Evolutionary conservation across 2,329 filamentous ascomycete genomes (phyloP), one percentile per base, ranked within the genome.

Genomic region (Phaeosphaeriaceae sp.): DNA sequence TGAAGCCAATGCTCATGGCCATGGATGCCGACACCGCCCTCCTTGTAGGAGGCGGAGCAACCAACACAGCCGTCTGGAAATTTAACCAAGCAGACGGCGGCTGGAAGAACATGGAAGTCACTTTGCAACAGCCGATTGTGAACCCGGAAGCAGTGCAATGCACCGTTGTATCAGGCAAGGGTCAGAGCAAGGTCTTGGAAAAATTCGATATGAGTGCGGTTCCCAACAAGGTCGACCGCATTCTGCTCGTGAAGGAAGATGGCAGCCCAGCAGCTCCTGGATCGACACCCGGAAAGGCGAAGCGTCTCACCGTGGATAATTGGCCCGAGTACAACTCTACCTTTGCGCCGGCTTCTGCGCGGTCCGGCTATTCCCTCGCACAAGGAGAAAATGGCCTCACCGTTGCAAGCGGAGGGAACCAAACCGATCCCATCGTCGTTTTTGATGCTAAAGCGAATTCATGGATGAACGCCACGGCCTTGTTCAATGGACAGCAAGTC

Each of bases 311-410:
- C 0, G 73, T 88, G 24, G 80, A 79, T 21, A 81, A 88, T 68
- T 96, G 92, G 87, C 93, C 93, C 1, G 71, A 82, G 2, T 97
- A 97, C 77, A 93, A 97, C 77, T 83, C 81, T 52, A 90, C 88
- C 0, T 78, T 89, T 44, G 93, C 91, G 0, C 91, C 93, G 0
- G 85, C 79, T 1, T 81, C 78, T 9, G 86, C 83, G 6, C 85
- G 93, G 63, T 82, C 82, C n/a, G 86, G 87, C 48, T 96, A 88
- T 70, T 89, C 91, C 0, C 75, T 96, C 17, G 91, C 93, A 0
- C 85, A 89, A 66, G 88, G 86, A 59, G 70, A 83, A 1, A 77
- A 85, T 61, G 91, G 90, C 3, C 79, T 89, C 63, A 86, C 94
- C 1, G 90, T 95, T 15, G 87, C 96, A 59, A 88, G 89, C n/a